Conservation (phyloP, 2,329 filamentous ascomycete species). For the Alternaria consortialis region DNA sequence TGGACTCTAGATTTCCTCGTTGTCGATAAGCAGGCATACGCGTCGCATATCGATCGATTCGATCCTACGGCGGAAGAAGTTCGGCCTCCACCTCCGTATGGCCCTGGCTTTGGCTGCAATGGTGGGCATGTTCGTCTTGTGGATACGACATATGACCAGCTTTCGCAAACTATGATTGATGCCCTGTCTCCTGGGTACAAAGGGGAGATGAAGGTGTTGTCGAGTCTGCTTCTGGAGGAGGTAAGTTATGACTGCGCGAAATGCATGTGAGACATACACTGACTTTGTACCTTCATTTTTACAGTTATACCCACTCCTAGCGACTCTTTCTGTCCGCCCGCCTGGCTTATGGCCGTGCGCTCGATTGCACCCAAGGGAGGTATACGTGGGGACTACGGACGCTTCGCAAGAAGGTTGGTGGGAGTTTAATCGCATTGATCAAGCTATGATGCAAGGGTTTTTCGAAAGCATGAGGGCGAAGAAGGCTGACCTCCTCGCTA, state of each 20-base stretch:
- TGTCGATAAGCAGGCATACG: slow-evolving; percentile 20
- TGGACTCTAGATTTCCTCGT: slow-evolving; percentile 28
- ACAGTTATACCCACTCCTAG: background rate
- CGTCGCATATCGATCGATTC: slow-evolving; percentile 13
- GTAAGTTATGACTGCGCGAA: too few relatives aligned
- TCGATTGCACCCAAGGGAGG: slow-evolving; percentile 21
- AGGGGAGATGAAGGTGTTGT: background rate
- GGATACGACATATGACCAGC: background rate
- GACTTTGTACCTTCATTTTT: too few relatives aligned
- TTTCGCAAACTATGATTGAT: background rate
- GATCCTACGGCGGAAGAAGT: background rate
- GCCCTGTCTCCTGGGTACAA: background rate
- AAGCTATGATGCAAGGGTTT: background rate
- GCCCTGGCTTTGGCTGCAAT: background rate
- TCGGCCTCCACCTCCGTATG: background rate
- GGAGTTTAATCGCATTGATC: slow-evolving; percentile 18
- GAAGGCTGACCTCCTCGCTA: background rate
- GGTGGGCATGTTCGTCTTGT: background rate
- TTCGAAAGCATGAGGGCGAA: slow-evolving; percentile 9
- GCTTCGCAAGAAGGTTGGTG: slow-evolving; percentile 21
- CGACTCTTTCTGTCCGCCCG: slow-evolving; percentile 10
- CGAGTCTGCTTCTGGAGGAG: background rate
- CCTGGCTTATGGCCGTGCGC: slow-evolving; percentile 23
- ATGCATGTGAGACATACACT: too few relatives aligned
- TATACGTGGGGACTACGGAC: slow-evolving; percentile 26